phyloP scores from a whole-genome alignment of 768 basidiomycete genomes.

The Suillus plorans region DNA sequence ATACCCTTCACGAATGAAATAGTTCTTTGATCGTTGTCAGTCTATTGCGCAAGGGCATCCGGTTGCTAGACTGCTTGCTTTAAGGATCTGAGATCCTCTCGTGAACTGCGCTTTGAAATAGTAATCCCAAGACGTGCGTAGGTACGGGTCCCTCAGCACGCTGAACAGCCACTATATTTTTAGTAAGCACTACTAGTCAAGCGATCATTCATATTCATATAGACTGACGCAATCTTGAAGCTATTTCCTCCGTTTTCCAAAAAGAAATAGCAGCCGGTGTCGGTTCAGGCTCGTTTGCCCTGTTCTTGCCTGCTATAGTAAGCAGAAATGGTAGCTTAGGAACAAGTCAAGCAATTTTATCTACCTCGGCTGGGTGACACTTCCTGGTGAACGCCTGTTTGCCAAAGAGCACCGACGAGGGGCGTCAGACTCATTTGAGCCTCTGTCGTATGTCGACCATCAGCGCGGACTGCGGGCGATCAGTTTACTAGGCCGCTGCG shows the following conservation, averaged over 20 bases:
- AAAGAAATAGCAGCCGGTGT: neutral
- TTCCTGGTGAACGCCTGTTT: neutral
- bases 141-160: neutral
- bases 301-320: neutral
- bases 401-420: neutral
- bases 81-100: neutral
- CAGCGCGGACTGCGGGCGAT: neutral
- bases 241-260: neutral
- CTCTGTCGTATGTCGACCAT: neutral
- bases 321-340: neutral
- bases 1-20: neutral
- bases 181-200: neutral
- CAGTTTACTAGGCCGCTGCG: neutral
- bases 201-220: neutral
- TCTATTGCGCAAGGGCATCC: neutral
- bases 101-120: neutral
- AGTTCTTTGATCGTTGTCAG: neutral
- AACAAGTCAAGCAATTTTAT: neutral
- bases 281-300: neutral
- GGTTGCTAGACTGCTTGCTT: no score
- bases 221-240: neutral
- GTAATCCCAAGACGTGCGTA: neutral
- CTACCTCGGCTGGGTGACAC: neutral
- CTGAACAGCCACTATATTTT: neutral
- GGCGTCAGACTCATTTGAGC: neutral